These are phyloP conservation scores for Cucurbita maxima DNA, from an alignment of 306 rosid species.

Conservation along the genomic window DNA sequence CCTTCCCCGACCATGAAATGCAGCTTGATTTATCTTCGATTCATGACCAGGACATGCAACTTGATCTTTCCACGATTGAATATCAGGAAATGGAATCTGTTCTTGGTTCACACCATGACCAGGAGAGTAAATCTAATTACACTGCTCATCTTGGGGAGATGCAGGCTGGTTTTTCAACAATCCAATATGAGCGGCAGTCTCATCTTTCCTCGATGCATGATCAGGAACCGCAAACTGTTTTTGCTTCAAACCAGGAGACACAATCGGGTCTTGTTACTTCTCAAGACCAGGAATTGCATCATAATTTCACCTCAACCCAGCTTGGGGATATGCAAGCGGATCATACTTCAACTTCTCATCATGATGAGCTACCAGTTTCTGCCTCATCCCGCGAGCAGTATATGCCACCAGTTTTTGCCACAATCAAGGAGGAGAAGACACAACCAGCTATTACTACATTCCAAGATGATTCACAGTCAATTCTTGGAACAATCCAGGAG, in stretches of 20 bases:
- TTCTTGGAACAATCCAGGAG: neutral
- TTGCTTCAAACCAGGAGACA: neutral
- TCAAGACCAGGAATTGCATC: constrained; percentile 5
- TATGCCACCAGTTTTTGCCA: neutral
- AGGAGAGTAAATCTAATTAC: constrained; percentile 5
- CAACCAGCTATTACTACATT: neutral
- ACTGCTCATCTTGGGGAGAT: constrained; percentile 1
- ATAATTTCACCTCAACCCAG: neutral
- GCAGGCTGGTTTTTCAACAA: constrained; percentile 2
- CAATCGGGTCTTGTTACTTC: neutral
- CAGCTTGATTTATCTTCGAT: constrained; percentile 56
- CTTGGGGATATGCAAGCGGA: neutral
- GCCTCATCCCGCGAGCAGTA: constrained; percentile 5
- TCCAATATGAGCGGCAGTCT: constrained; percentile 7
- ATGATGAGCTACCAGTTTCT: neutral
- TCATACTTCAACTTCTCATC: neutral
- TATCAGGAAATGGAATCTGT: constrained; percentile 84
- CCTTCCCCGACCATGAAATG: constrained; percentile 56
- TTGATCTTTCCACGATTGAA: constrained; percentile 54
- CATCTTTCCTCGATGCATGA: constrained; percentile 1
- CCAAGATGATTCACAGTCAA: neutral
- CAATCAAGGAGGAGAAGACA: constrained; percentile 2
- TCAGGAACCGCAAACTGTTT: constrained; percentile 7
- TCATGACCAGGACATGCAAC: constrained; percentile 56
- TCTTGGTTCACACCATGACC: constrained; percentile 26